Percentiles rank a stretch among this genome's conserved stretches.
These are phyloP conservation scores for Ogataea wickerhamii DNA, from an alignment of 805 yeast species.

Conservation along the genomic window DNA sequence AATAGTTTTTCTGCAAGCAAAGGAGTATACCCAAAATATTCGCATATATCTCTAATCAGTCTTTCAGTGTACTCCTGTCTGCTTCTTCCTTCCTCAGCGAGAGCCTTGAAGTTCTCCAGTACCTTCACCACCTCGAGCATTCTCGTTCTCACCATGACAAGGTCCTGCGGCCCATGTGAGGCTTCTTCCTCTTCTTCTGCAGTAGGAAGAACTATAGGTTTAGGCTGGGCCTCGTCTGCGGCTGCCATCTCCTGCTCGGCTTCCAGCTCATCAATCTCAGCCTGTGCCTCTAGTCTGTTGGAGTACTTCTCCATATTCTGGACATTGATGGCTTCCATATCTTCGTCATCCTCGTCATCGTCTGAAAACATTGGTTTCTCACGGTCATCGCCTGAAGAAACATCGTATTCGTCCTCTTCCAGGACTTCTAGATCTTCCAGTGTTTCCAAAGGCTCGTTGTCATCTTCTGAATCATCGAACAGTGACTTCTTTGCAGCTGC, in stretches of 20 bases:
- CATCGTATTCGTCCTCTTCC: neutral
- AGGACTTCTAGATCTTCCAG: slow-evolving; percentile 34
- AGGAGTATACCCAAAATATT: slow-evolving; percentile 89
- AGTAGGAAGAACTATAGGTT: slow-evolving; percentile 74
- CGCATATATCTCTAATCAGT: slow-evolving; percentile 79
- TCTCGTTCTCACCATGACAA: slow-evolving; percentile 82
- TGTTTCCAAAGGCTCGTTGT: slow-evolving; percentile 41
- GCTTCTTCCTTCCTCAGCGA: slow-evolving; percentile 82
- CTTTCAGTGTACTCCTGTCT: slow-evolving; percentile 80
- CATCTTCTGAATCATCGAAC: slow-evolving; percentile 72
- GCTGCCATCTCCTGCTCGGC: slow-evolving; percentile 61
- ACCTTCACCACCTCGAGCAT: slow-evolving; percentile 95
- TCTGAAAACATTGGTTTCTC: slow-evolving; percentile 80
- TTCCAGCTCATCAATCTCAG: slow-evolving; percentile 56
- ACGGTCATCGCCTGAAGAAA: slow-evolving; percentile 35
- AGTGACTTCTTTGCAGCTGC: slow-evolving; percentile 68
- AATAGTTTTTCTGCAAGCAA: slow-evolving; percentile 92
- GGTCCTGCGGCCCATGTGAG: slow-evolving; percentile 60
- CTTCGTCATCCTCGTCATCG: slow-evolving; percentile 64
- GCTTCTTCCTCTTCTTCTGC: slow-evolving; percentile 58
- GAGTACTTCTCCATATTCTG: slow-evolving; percentile 82
- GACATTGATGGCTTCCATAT: slow-evolving; percentile 69
- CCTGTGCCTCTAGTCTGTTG: slow-evolving; percentile 56
- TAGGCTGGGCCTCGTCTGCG: slow-evolving; percentile 58
- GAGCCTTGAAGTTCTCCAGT: slow-evolving; percentile 77